Conservation (phyloP, 2,329 filamentous ascomycete species). For the Penicillium sp. region DNA sequence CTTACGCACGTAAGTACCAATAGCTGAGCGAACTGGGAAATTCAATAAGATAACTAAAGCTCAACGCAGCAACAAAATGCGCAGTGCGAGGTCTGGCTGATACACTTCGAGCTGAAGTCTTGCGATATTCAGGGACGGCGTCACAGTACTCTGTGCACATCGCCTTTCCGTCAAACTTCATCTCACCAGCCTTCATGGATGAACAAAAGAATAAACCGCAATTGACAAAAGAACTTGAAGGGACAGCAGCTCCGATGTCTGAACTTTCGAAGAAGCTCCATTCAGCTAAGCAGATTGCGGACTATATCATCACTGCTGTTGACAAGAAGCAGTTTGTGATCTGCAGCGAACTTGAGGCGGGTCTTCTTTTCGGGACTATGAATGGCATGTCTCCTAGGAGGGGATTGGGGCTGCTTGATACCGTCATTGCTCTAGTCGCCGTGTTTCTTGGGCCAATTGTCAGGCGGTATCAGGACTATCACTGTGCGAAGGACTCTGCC, state of each 20-base stretch:
- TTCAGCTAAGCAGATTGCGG: not conserved
- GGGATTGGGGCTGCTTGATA: not conserved
- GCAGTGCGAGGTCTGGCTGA: slow-evolving; percentile 8
- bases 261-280: slow-evolving; percentile 3
- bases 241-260: slow-evolving; percentile 5
- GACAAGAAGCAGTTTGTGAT: slow-evolving; percentile 7
- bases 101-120: slow-evolving; percentile 7
- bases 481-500: not conserved
- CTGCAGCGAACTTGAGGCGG: not conserved
- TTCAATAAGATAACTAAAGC: not conserved
- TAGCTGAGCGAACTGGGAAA: not conserved
- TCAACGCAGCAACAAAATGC: slow-evolving; percentile 6
- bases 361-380: slow-evolving; percentile 2
- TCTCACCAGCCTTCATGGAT: slow-evolving; percentile 3
- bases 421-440: not conserved
- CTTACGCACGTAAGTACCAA: slow-evolving; percentile 3
- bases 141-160: slow-evolving; percentile 6
- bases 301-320: slow-evolving; percentile 2
- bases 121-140: not conserved
- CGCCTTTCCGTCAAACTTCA: slow-evolving; percentile 9
- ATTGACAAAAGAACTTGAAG: slow-evolving; percentile 6
- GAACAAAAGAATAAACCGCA: slow-evolving; percentile 29
- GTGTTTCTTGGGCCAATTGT: not conserved
- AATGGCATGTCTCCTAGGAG: not conserved
- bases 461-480: not conserved